These are phyloP conservation scores for Ophiostoma sp. DNA, from an alignment of 2,329 filamentous ascomycete species.

Conservation along the genomic window DNA sequence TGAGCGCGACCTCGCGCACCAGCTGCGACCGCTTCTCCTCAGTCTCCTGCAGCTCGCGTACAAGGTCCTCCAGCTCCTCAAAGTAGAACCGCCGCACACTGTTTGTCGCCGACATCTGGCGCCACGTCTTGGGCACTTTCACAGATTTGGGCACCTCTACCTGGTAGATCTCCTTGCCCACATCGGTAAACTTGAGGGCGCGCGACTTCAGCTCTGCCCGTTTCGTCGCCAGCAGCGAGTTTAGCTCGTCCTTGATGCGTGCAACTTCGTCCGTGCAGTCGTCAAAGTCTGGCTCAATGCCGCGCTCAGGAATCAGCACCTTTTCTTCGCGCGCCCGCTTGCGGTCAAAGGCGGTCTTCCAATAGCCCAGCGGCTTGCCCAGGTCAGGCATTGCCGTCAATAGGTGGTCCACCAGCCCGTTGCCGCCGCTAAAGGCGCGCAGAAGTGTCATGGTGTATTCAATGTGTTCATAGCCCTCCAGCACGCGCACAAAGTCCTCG, in stretches of 20 bases:
- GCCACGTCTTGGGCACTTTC: conserved; percentile 84
- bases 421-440: conserved; percentile 64
- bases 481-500: conserved; percentile 85
- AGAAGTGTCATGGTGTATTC: conserved; percentile 87
- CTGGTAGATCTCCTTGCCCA: conserved; percentile 96
- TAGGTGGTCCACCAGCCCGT: conserved; percentile 78
- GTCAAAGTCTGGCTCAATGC: conserved; percentile 90
- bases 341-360: conserved; percentile 89
- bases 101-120: conserved; percentile 91
- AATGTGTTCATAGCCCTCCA: conserved; percentile 97
- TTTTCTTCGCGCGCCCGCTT: conserved; percentile 71
- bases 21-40: conserved; percentile 92
- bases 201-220: conserved; percentile 69
- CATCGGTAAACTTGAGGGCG: conserved; percentile 69
- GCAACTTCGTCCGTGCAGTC: conserved; percentile 70
- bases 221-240: conserved; percentile 64
- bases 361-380: conserved; percentile 65
- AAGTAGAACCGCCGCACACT: conserved; percentile 94
- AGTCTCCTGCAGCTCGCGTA: conserved; percentile 84
- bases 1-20: conserved; percentile 73
- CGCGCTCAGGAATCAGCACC: conserved; percentile 75
- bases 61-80: conserved; percentile 70
- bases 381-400: conserved; percentile 83
- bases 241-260: conserved; percentile 67
- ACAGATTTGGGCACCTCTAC: conserved; percentile 79